Base-by-base conservation (phyloP, 345 rosid species). In the Eucalyptus erythrocorys region DNA sequence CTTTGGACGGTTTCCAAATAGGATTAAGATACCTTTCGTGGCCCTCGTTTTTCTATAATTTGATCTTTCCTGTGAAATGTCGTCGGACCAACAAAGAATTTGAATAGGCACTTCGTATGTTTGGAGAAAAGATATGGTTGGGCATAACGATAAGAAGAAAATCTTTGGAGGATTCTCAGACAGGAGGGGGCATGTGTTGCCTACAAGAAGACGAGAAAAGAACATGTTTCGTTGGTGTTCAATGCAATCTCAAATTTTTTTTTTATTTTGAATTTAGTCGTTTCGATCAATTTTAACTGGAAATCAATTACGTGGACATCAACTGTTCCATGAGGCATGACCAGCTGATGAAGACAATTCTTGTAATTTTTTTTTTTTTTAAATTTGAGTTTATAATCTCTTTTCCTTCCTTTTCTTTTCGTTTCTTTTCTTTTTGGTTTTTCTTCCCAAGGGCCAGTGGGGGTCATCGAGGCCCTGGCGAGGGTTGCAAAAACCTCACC, bases 301-400 rank as follows among this genome's bases (percentile, higher is more conserved):
- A 22, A 55, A 10, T 55, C 30, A 55, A 55, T 24, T 4, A 55
- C 2, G 61, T 22, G 1, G 30, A 55, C 61, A 55, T 55, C 13
- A 24, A 24, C 30, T 3, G 0, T 55, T 24, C 3, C 24, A 55
- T 9, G 30, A 22, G 13, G 6, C 61, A 55, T 55, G 30, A 55
- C 6, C 6, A 0, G 61, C 0, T 24, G 0, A 24, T 2, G 13
- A 22, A 24, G 27, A 55, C 27, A 55, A 24, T 55, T 55, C 30
- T 55, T 55, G 27, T 55, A 24, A 24, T 22, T 55, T 53, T 21
- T 53, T 51, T 17, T 16, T 51, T 51, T 51, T 8, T 1, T 1
- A 55, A 59, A 0, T 11, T 4, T 59, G 15, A 61, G 14, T 61
- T 61, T 61, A 61, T 61, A 55, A 51, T 51, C 10, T 21, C 57